Evolutionary conservation across 257 asterid species (phyloP).

Genomic region (Solanum neorickii): DNA sequence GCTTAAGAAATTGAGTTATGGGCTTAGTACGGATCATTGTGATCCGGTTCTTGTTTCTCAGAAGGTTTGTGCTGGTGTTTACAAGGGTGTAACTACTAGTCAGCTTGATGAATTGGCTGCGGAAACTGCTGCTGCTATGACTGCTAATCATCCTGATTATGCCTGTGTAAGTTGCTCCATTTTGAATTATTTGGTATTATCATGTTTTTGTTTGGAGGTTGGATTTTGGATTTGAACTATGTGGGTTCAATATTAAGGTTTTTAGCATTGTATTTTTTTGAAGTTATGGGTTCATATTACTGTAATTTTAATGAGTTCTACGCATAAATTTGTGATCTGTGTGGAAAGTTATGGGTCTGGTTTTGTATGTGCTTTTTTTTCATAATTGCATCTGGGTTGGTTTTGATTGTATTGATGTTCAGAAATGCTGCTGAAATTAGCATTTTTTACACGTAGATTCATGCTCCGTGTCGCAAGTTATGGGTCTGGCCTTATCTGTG

Average conservation of each 20-base stretch:
- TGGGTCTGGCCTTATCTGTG: background rate
- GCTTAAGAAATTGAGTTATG: constrained; percentile 82
- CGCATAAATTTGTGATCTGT: background rate
- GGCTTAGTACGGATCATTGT: constrained; percentile 82
- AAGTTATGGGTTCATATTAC: background rate
- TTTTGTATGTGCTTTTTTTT: background rate
- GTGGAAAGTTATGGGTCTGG: background rate
- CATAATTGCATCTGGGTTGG: background rate
- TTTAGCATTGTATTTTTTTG: background rate
- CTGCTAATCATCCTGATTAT: constrained; percentile 92
- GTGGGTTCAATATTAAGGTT: background rate
- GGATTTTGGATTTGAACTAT: background rate
- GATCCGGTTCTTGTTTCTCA: constrained; percentile 85
- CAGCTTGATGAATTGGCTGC: constrained; percentile 98
- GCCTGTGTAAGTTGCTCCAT: constrained; percentile 56
- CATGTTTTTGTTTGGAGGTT: background rate
- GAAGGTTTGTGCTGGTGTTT: constrained; percentile 94
- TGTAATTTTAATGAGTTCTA: background rate
- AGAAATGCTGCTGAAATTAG: background rate
- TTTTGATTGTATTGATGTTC: background rate
- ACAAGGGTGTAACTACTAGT: constrained; percentile 86
- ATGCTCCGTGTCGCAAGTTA: background rate
- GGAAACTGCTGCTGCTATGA: constrained; percentile 93
- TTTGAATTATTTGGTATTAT: background rate
- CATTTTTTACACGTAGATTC: background rate